A percentile compares a stretch with the other conserved stretches of the same genome.
Conservation (phyloP, 345 rosid species). For the Rhodomyrtus tomentosa region DNA sequence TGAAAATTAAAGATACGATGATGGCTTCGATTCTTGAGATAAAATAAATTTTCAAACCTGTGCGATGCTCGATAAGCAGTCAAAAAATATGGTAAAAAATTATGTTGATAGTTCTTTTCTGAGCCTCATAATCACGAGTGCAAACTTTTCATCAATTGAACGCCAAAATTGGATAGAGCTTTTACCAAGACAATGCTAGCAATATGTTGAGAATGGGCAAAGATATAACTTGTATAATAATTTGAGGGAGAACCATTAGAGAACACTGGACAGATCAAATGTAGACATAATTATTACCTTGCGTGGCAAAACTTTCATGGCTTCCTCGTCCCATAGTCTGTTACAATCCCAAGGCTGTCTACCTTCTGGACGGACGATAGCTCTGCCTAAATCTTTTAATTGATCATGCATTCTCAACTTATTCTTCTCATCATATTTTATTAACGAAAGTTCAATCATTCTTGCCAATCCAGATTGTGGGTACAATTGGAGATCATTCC, state of each 20-base stretch:
- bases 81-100: neutral
- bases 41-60: neutral
- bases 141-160: neutral
- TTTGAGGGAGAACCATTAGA: neutral
- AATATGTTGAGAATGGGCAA: neutral
- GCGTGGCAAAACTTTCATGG: neutral
- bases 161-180: neutral
- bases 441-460: neutral
- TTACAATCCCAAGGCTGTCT: accelerated
- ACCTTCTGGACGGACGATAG: accelerated
- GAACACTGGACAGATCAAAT: neutral
- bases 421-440: neutral
- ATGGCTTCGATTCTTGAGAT: neutral
- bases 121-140: too few relatives aligned
- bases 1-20: too few relatives aligned
- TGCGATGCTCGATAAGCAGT: neutral
- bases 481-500: neutral
- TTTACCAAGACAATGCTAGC: neutral
- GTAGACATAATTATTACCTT: neutral
- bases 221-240: neutral
- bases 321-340: neutral
- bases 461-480: accelerated
- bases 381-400: neutral
- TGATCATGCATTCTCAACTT: neutral
- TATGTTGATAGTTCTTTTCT: neutral